Evolutionary conservation across 2,329 filamentous ascomycete species (phyloP).

Genomic region (Aspergillus brunneoviolaceus): DNA sequence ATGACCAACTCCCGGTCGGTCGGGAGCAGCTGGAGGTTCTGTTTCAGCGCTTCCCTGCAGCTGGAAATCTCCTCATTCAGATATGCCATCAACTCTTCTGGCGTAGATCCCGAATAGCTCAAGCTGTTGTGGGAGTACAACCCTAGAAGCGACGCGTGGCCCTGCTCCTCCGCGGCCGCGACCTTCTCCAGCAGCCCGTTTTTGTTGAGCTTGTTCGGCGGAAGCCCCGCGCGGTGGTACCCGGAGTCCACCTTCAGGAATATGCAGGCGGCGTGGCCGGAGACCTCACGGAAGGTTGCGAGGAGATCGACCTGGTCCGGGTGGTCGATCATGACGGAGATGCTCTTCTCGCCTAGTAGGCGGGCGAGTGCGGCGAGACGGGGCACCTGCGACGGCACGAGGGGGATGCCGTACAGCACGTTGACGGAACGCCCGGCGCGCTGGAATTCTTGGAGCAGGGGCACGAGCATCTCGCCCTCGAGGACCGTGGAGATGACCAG

Average conservation of each 20-base stretch:
- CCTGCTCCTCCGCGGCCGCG: slow-evolving; percentile 25
- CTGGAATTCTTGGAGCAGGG: slow-evolving; percentile 60
- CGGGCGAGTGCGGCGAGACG: slow-evolving; percentile 60
- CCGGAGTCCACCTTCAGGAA: slow-evolving; percentile 77
- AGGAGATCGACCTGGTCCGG: slow-evolving; percentile 57
- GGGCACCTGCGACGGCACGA: slow-evolving; percentile 60
- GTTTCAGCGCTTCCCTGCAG: slow-evolving; percentile 33
- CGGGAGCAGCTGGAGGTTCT: slow-evolving; percentile 17
- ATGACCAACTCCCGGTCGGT: slow-evolving; percentile 49
- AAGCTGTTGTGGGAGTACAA: slow-evolving; percentile 74
- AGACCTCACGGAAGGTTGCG: slow-evolving; percentile 43
- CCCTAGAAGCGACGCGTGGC: slow-evolving; percentile 53
- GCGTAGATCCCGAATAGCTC: slow-evolving; percentile 60
- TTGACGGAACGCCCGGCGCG: slow-evolving; percentile 57
- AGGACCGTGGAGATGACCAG: slow-evolving; percentile 72
- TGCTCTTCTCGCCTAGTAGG: slow-evolving; percentile 54
- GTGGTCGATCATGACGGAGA: slow-evolving; percentile 71
- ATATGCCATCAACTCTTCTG: slow-evolving; percentile 59
- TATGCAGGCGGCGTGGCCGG: slow-evolving; percentile 53
- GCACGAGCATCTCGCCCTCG: slow-evolving; percentile 67
- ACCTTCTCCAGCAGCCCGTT: slow-evolving; percentile 31
- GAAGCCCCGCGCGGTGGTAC: slow-evolving; percentile 67
- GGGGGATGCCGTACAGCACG: slow-evolving; percentile 71
- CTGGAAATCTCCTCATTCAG: slow-evolving; percentile 61
- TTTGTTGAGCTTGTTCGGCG: slow-evolving; percentile 48